Evolutionary conservation across 441 rosid species (phyloP), one percentile per base, ranked within the genome.

Genomic region (Dalechampia spathulata): DNA sequence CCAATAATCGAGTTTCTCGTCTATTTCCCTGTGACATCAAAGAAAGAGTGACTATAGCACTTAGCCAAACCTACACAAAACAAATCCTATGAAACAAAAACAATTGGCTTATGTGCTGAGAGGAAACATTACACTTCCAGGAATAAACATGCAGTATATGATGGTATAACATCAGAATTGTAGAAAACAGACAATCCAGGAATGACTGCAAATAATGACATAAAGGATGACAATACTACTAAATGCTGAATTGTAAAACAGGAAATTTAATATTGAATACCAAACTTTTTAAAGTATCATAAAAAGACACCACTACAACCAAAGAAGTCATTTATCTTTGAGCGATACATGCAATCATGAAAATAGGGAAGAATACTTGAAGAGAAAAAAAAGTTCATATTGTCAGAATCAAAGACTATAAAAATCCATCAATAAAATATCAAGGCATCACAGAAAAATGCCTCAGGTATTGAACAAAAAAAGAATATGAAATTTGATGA

Each of bases 1-100:
- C 99, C 60, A 93, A 67, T 61, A 93, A 72, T 56, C 95, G 75
- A 32, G 96, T 93, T 79, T 93, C 99, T 77, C 96, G 85, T 81
- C 97, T 72, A 64, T 93, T 93, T 22, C 99, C 99, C 99, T 93
- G 77, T 55, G 13, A 41, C 48, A 63, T 20, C 45, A 58, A 26
- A 58, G 40, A 19, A 55, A 63, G 28, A 46, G 50, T 1, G 16
- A 25, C 10, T 17, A 55, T 20, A 48, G 25, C 44, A 46, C 5
- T 49, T 56, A 19, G 7, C 17, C 22, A 22, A 43, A 53, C 45
- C 6, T 43, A 51, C 17, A 6, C 8, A 36, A 49, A 47, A 13
- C 27, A 55, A 39, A 9, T 25, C 39, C 44, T 37, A 43, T 42
- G 25, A 55, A 26, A 39, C 28, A 40, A 54, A 44, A 32, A 20